Percentiles rank a stretch among this genome's conserved stretches.
phyloP scores from a whole-genome alignment of 2,329 filamentous ascomycete genomes.

The Uncinocarpus reesii region DNA sequence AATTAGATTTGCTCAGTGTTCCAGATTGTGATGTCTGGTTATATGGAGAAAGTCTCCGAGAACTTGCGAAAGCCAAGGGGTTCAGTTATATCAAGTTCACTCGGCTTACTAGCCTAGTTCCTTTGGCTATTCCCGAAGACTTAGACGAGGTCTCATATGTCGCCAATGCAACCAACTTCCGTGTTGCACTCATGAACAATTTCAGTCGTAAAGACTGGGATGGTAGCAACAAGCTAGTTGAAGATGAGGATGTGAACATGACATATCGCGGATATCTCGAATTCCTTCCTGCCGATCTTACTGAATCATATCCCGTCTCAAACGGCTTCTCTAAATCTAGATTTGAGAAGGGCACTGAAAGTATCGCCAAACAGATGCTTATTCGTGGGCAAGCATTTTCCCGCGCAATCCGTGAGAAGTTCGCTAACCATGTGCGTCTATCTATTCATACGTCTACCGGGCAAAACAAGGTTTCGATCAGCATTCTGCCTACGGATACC shows the following conservation, averaged over 20 bases:
- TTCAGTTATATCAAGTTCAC: slow-evolving; percentile 4
- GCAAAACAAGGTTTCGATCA: slow-evolving; percentile 9
- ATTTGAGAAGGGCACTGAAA: background rate
- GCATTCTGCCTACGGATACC: slow-evolving; percentile 7
- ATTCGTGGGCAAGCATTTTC: slow-evolving; percentile 2
- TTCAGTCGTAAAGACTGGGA: slow-evolving; percentile 5
- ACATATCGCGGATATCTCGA: slow-evolving; percentile 4
- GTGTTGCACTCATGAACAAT: slow-evolving; percentile 4
- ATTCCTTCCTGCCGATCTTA: background rate
- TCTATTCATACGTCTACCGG: slow-evolving; percentile 6
- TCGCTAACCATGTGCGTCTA: slow-evolving; percentile 2
- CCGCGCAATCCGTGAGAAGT: slow-evolving; percentile 7
- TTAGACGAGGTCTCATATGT: slow-evolving; percentile 7
- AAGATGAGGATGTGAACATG: background rate
- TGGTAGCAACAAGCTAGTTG: background rate
- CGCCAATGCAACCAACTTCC: slow-evolving; percentile 8
- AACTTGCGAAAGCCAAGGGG: background rate
- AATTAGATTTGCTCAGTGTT: background rate
- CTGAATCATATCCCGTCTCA: background rate
- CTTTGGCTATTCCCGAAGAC: background rate
- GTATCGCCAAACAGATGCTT: slow-evolving; percentile 4
- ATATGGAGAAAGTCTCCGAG: slow-evolving; percentile 2
- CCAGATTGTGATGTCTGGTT: background rate
- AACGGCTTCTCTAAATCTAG: background rate
- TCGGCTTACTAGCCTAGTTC: background rate